Base-by-base conservation (phyloP, 257 asterid species). In the Solanum verrucosum region DNA sequence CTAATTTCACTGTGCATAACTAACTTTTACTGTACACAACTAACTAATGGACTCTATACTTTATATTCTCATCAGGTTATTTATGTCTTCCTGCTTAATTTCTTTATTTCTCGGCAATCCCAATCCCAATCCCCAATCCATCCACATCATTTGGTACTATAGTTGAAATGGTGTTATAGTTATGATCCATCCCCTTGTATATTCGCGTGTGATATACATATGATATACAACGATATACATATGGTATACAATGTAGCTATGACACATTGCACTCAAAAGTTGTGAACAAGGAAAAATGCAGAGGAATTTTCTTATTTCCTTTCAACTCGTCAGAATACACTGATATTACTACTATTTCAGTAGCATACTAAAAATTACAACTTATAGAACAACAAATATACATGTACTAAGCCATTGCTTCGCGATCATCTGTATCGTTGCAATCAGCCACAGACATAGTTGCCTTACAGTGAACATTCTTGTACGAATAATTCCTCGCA, bases 401-500 rank as follows among this genome's bases (percentile, higher is more conserved):
- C 27, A 75, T 75, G 16, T 38, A 38, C 34, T 75, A 75, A 38
- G 83, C 33, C 56, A 75, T 73, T 35, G 82, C 29, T 20, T 34
- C 16, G 31, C 82, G 82, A 35, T 73, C 31, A 35, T 35, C 49
- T 21, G 29, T 20, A 6, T 38, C 59, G 1, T 75, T 15, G 56
- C 83, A 75, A 75, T 23, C 83, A 75, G 34, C 83, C 1, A 75
- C 56, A 75, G 59, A 37, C 3, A 75, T 38, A 16, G 68, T 5
- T 9, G 87, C 59, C 84, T 46, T 27, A 15, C 65, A 56, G 35
- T 88, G 93, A 9, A 95, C 98, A 77, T 91, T 95, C 95, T 96
- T 95, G 91, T 96, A 94, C 2, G 95, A 84, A 83, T 95, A 96
- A 7, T 89, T 71, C 44, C 93, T 89, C 15, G 98, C 97, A 31